These are phyloP conservation scores for Chytriomyces hyalinus DNA, from an alignment of 192 early-diverging fungal genomes.

Conservation along the genomic window DNA sequence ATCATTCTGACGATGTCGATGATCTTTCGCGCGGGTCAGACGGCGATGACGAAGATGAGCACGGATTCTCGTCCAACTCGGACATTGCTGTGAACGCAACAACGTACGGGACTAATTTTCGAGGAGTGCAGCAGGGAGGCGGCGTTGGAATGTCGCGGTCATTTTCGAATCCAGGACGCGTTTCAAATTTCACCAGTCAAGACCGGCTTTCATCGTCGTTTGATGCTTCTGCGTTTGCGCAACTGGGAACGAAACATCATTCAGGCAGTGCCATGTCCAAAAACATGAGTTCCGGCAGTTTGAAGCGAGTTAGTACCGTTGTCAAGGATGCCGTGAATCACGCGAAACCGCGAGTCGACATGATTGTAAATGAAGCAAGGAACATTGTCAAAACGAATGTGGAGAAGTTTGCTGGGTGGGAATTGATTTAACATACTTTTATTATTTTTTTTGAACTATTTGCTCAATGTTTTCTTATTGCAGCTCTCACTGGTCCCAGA, in stretches of 20 bases:
- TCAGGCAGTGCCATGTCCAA: neutral
- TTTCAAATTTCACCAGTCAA: neutral
- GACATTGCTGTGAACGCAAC: neutral
- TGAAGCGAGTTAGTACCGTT: constrained; percentile 5
- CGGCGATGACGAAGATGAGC: constrained; percentile 27
- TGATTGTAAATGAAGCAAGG: constrained; percentile 49
- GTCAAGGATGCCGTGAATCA: constrained; percentile 68
- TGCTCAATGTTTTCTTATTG: neutral
- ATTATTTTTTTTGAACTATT: constrained; percentile 3
- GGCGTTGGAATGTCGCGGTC: neutral
- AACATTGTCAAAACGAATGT: constrained; percentile 41
- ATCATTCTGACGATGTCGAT: constrained; percentile 9
- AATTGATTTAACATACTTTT: constrained; percentile 1
- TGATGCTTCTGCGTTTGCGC: neutral
- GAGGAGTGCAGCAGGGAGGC: neutral
- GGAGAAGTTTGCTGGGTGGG: constrained; percentile 39
- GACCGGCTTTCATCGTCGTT: constrained; percentile 14
- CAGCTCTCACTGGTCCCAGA: constrained; percentile 48
- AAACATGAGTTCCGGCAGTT: constrained; percentile 24
- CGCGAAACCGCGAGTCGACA: constrained; percentile 50
- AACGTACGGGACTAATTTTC: neutral
- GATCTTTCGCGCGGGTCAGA: constrained; percentile 22
- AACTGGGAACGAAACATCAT: neutral
- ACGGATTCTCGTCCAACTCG: neutral
- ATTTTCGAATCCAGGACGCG: constrained; percentile 21